These are phyloP conservation scores for Thalia dealbata DNA, from an alignment of 176 grass and related monocot genomes.

Conservation along the genomic window DNA sequence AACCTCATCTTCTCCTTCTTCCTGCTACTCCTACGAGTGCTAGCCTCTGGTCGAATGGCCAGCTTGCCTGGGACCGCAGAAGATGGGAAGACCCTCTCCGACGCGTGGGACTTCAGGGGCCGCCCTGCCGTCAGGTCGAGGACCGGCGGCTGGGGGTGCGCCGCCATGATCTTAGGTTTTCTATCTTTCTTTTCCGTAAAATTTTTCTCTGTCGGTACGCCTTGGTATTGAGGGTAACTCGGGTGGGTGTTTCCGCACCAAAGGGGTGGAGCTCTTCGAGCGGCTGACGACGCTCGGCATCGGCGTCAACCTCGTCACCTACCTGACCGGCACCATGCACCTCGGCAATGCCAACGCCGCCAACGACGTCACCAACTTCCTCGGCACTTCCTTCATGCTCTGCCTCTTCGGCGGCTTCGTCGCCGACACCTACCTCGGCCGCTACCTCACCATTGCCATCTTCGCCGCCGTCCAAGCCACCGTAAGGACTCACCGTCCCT, in stretches of 20 bases:
- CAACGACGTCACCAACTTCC: slow-evolving; percentile 18
- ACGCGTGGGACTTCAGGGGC: slow-evolving; percentile 85
- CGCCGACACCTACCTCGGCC: slow-evolving; percentile 18
- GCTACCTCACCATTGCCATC: slow-evolving; percentile 22
- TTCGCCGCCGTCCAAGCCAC: slow-evolving; percentile 22
- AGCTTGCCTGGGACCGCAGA: slow-evolving; percentile 32
- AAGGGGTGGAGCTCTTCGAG: slow-evolving; percentile 19
- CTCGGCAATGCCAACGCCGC: slow-evolving; percentile 17
- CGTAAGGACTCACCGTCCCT: background rate
- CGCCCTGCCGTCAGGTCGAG: slow-evolving; percentile 39
- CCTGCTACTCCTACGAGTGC: no score
- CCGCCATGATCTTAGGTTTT: slow-evolving; percentile 81
- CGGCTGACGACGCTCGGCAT: slow-evolving; percentile 19
- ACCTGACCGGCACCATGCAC: slow-evolving; percentile 20
- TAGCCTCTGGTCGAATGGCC: slow-evolving; percentile 27
- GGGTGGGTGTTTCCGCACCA: no score
- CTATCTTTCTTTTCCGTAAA: no score
- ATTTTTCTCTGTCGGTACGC: no score
- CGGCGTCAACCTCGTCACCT: slow-evolving; percentile 19
- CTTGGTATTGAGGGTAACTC: no score
- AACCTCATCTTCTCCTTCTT: background rate
- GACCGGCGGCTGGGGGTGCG: slow-evolving; percentile 58
- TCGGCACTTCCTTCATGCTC: slow-evolving; percentile 18
- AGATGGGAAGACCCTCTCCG: slow-evolving; percentile 40
- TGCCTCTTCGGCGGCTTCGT: slow-evolving; percentile 20